phyloP scores from a whole-genome alignment of 768 basidiomycete genomes.

The Candolleomyces eurysporus region DNA sequence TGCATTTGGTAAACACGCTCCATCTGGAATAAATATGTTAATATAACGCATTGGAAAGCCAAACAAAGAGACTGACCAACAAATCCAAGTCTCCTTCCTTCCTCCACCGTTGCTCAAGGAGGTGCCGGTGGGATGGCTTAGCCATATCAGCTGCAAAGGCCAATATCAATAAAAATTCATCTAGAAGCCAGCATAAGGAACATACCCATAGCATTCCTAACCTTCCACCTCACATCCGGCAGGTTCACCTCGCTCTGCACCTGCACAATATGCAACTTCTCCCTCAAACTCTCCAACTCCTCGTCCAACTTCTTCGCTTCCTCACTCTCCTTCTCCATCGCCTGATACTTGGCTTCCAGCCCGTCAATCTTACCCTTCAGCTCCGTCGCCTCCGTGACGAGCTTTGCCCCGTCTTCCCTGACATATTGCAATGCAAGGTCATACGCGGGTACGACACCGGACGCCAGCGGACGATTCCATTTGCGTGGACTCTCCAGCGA shows the following conservation, averaged over 20 bases:
- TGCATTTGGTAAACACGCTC: conserved; percentile 90
- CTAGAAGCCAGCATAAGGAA: conserved; percentile 11
- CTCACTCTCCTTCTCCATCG: conserved; percentile 21
- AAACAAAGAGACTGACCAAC: conserved; percentile 49
- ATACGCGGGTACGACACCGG: conserved; percentile 71
- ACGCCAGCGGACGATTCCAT: conserved; percentile 64
- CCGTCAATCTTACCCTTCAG: conserved; percentile 32
- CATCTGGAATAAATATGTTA: conserved; percentile 54
- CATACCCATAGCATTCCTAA: conserved; percentile 76
- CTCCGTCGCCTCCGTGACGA: conserved; percentile 44
- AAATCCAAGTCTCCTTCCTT: conserved; percentile 82
- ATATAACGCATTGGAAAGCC: neutral
- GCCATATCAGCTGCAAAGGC: conserved; percentile 56
- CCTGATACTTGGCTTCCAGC: conserved; percentile 20
- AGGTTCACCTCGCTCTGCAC: conserved; percentile 82
- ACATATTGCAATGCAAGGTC: conserved; percentile 82
- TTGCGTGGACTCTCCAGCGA: conserved; percentile 49
- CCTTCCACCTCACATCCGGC: conserved; percentile 79
- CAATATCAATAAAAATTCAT: neutral
- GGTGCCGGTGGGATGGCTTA: conserved; percentile 70
- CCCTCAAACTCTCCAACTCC: conserved; percentile 42
- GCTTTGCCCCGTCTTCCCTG: conserved; percentile 50
- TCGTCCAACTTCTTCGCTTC: conserved; percentile 29
- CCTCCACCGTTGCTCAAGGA: conserved; percentile 84
- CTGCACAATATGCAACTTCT: conserved; percentile 59